Evolutionary conservation across 139 green algal genomes (phyloP), one percentile per base, ranked within the genome.

Genomic region (Micractinium conductrix): DNA sequence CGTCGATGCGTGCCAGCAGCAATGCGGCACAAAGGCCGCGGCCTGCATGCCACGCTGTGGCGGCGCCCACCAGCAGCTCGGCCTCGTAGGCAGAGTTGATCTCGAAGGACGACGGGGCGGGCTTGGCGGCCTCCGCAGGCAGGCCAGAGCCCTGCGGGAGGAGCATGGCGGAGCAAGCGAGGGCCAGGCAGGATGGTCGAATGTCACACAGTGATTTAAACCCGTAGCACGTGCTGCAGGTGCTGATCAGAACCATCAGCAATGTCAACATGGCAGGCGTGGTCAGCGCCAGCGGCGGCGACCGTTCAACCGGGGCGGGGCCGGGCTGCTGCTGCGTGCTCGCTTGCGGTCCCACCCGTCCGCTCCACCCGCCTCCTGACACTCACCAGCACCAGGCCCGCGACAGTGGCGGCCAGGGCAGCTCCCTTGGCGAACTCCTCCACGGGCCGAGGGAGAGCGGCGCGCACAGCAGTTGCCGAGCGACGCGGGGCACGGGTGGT

Each of bases 351-450:
- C 53, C 53, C 53, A 5, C 9, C 35, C 35, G 22, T 2, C 71
- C n/a, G 24, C 33, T 60, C 0, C 7, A 0, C 9, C 10, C 44
- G n/a, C 45, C 10, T 48, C 35, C 19, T 68, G 21, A 21, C 38
- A 26, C 76, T 82, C 76, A 82, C 76, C 76, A 82, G 76, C 55
- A 82, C 76, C 26, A 82, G 76, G 28, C 58, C 43, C 10, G 68
- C 35, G 26, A 38, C 43, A 26, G 76, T 58, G 2, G 38, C 76
- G 12, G 58, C 76, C 17, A 71, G 58, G 35, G 76, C 76, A 4
- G 76, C 76, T 55, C 55, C 58, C 76, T 55, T 82, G 76, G 76
- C 76, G 24, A 37, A 55, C 76, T 82, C 76, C 40, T 73, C 28
- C 19, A 82, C 6, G 30, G 40, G n/a, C 5, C 28, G 40, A 24